A percentile compares a stretch with the other conserved stretches of the same genome.
Evolutionary conservation across 1,284 basidiomycete genomes (phyloP).

Genomic region (Rhodotorula sp.): DNA sequence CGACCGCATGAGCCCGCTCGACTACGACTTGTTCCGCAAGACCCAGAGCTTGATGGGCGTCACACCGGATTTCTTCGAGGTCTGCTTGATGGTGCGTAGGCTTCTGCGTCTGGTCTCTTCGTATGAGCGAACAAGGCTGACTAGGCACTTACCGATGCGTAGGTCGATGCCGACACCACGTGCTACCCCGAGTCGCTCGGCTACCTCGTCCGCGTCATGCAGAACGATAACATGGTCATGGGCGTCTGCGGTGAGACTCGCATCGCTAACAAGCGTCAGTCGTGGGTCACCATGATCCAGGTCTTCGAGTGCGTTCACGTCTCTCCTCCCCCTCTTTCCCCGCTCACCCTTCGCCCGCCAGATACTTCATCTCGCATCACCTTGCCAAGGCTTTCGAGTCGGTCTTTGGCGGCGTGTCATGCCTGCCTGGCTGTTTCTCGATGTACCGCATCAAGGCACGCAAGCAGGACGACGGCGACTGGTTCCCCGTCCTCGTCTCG

Average conservation of each 20-base stretch:
- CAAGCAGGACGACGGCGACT: constrained; percentile 81
- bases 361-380: constrained; percentile 99
- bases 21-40: constrained; percentile 98
- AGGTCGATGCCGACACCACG: constrained; percentile 98
- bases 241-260: constrained; percentile 98
- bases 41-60: constrained; percentile 95
- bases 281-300: constrained; percentile 98
- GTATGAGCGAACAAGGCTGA: not conserved
- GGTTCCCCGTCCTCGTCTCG: constrained; percentile 96
- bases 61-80: constrained; percentile 98
- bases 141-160: not conserved
- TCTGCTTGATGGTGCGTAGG: constrained; percentile 83
- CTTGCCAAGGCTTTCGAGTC: constrained; percentile 98
- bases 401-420: constrained; percentile 98
- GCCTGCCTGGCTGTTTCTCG: constrained; percentile 97
- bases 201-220: constrained; percentile 93
- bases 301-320: constrained; percentile 54
- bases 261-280: constrained; percentile 95
- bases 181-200: constrained; percentile 82
- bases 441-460: constrained; percentile 98
- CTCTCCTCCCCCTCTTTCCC: not conserved
- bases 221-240: constrained; percentile 98
- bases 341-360: constrained; percentile 47
- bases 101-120: not conserved
- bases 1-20: constrained; percentile 95